These are phyloP conservation scores for Somion occarium DNA, from an alignment of 1,284 basidiomycete genomes.

Conservation along the genomic window DNA sequence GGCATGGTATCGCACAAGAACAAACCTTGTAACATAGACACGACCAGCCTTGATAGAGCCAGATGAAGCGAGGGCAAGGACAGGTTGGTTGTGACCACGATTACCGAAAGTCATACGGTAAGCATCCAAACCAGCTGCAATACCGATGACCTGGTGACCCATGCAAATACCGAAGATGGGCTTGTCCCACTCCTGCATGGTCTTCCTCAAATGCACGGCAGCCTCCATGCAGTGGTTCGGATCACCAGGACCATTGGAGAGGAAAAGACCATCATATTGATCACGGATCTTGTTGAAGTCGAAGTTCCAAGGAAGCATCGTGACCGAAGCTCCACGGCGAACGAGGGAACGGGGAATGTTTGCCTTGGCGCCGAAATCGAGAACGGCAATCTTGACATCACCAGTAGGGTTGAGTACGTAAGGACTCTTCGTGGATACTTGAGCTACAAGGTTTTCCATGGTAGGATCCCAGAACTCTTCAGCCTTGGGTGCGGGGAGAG, in stretches of 20 bases:
- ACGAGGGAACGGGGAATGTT: conserved; percentile 95
- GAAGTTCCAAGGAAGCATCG: conserved; percentile 96
- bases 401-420: conserved; percentile 88
- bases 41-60: conserved; percentile 93
- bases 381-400: conserved; percentile 88
- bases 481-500: conserved; percentile 51
- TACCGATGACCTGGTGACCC: conserved; percentile 96
- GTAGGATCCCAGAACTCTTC: conserved; percentile 92
- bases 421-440: conserved; percentile 83
- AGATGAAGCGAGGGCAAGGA: conserved; percentile 85
- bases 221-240: conserved; percentile 89
- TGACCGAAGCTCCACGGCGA: conserved; percentile 86
- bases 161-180: conserved; percentile 99
- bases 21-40: conserved; percentile 93
- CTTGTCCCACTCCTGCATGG: conserved; percentile 84
- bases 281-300: conserved; percentile 92
- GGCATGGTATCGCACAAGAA: too few relatives aligned
- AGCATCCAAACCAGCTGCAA: conserved; percentile 94
- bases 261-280: conserved; percentile 92
- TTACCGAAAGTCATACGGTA: conserved; percentile 98
- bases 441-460: conserved; percentile 88
- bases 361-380: conserved; percentile 97
- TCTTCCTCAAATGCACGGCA: conserved; percentile 74
- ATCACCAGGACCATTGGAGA: conserved; percentile 96
- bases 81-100: conserved; percentile 99